A percentile compares a stretch with the other conserved stretches of the same genome.
These are phyloP conservation scores for Mycena sanguinolenta DNA, from an alignment of 768 basidiomycete genomes.

Conservation along the genomic window DNA sequence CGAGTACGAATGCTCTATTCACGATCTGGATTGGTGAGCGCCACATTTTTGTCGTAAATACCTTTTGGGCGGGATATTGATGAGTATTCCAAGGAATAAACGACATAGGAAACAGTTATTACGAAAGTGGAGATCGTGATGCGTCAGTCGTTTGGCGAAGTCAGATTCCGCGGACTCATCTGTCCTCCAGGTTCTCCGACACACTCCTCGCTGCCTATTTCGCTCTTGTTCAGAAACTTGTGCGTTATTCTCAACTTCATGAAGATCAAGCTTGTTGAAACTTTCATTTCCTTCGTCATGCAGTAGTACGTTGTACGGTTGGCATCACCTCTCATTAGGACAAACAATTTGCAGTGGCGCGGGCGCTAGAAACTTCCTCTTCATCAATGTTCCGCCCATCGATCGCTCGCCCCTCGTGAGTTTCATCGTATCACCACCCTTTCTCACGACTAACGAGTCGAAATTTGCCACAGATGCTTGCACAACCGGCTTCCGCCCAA, in stretches of 20 bases:
- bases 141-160: conserved; percentile 52
- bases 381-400: conserved; percentile 58
- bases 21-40: conserved; percentile 69
- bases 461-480: conserved; percentile 58
- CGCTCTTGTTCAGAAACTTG: conserved; percentile 62
- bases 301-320: conserved; percentile 47
- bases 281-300: neutral
- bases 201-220: conserved; percentile 64
- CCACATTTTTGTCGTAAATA: neutral
- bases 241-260: conserved; percentile 41
- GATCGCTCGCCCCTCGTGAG: conserved; percentile 58
- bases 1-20: conserved; percentile 68
- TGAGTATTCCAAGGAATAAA: conserved; percentile 59
- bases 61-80: neutral
- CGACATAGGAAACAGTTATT: conserved; percentile 72
- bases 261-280: neutral
- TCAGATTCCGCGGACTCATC: neutral
- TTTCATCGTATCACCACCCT: neutral
- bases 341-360: conserved; percentile 48
- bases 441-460: neutral
- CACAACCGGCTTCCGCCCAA: conserved; percentile 54
- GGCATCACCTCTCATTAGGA: conserved; percentile 2
- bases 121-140: conserved; percentile 57
- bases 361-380: conserved; percentile 71
- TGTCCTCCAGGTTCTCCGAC: conserved; percentile 57